Evolutionary conservation across 371 early-diverging fungal genomes (phyloP).

Genomic region (Mucor indicus): DNA sequence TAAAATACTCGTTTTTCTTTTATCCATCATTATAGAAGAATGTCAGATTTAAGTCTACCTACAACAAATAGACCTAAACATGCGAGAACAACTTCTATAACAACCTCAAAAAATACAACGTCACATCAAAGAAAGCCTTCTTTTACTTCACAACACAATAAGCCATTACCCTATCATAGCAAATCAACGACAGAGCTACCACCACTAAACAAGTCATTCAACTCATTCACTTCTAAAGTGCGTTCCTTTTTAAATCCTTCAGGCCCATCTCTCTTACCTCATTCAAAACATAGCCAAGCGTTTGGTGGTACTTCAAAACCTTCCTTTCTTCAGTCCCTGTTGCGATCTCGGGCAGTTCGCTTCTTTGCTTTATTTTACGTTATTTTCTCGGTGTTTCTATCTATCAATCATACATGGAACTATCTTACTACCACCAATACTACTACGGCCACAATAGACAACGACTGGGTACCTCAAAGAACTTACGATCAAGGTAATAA

Average conservation of each 20-base stretch:
- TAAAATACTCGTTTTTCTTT: too few relatives aligned
- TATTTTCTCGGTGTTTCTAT: slow-evolving; percentile 41
- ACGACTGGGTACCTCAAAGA: slow-evolving; percentile 40
- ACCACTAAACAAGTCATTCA: slow-evolving; percentile 1
- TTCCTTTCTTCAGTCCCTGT: slow-evolving; percentile 7
- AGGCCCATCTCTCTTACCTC: slow-evolving; percentile 39
- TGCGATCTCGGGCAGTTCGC: slow-evolving; percentile 25
- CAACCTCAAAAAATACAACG: slow-evolving; percentile 16
- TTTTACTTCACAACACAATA: slow-evolving; percentile 10
- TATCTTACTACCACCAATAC: slow-evolving; percentile 9
- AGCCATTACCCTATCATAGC: not conserved
- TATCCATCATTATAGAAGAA: not conserved
- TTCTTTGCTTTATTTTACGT: slow-evolving; percentile 37
- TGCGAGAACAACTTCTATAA: slow-evolving; percentile 23
- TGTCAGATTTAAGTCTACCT: slow-evolving; percentile 18
- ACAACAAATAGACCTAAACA: slow-evolving; percentile 21
- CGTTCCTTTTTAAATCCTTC: slow-evolving; percentile 26
- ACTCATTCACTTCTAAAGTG: slow-evolving; percentile 9
- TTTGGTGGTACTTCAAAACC: slow-evolving; percentile 39
- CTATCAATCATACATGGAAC: slow-evolving; percentile 37
- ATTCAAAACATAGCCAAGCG: slow-evolving; percentile 35
- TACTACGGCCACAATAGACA: slow-evolving; percentile 5
- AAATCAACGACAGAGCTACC: slow-evolving; percentile 4
- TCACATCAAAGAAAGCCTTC: slow-evolving; percentile 27
- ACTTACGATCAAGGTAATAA: slow-evolving; percentile 47